Percentiles rank a stretch among this genome's conserved stretches.
Evolutionary conservation across 306 rosid genomes (phyloP).

Genomic region (Abrus pulchellus): DNA sequence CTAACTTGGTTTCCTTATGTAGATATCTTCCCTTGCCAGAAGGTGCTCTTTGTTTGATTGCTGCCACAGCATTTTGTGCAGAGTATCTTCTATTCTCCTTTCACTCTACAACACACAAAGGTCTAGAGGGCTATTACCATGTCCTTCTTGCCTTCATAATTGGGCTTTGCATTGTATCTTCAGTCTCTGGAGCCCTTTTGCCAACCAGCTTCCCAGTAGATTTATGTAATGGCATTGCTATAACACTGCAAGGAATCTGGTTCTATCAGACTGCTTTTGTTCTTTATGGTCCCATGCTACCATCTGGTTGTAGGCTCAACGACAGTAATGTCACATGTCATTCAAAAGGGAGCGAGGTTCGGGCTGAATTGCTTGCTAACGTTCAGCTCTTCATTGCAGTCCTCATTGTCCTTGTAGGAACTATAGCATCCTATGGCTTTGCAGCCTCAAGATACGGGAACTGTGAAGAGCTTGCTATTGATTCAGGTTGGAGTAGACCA

Average conservation of each 20-base stretch:
- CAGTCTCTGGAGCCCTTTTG: constrained; percentile 66
- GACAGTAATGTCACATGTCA: constrained; percentile 63
- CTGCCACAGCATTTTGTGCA: constrained; percentile 77
- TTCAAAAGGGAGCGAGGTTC: constrained; percentile 66
- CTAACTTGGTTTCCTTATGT: neutral
- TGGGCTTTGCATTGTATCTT: constrained; percentile 72
- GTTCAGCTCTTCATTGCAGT: constrained; percentile 71
- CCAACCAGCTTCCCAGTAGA: constrained; percentile 83
- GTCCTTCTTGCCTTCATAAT: constrained; percentile 73
- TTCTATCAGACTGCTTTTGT: constrained; percentile 92
- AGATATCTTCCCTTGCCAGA: constrained; percentile 76
- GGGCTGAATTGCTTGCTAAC: constrained; percentile 83
- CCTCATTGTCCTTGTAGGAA: constrained; percentile 65
- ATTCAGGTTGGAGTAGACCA: constrained; percentile 49
- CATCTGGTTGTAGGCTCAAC: constrained; percentile 73
- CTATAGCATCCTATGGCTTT: constrained; percentile 61
- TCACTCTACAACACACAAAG: constrained; percentile 85
- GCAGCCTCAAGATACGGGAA: constrained; percentile 67
- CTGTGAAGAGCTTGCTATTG: constrained; percentile 43
- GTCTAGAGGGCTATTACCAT: constrained; percentile 89
- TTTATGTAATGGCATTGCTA: constrained; percentile 69
- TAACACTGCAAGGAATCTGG: constrained; percentile 90
- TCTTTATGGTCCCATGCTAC: constrained; percentile 88
- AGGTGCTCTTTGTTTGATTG: constrained; percentile 75
- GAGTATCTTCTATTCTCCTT: constrained; percentile 85